phyloP scores from a whole-genome alignment of 371 early-diverging fungal species.

The Smittium mucronatum region DNA sequence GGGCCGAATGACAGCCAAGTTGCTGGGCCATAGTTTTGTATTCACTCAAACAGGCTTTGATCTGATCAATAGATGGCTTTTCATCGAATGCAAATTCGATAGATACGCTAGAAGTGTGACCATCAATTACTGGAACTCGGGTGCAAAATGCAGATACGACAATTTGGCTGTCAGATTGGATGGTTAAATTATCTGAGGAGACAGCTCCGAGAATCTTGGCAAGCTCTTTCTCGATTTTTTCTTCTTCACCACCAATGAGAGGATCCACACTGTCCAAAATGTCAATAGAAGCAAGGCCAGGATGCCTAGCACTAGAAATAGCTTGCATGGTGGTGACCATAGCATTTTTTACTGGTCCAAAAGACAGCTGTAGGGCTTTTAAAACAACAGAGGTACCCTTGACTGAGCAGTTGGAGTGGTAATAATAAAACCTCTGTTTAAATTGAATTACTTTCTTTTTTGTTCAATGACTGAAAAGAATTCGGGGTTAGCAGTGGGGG shows the following conservation, averaged over 20 bases:
- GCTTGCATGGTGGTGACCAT: conserved; percentile 89
- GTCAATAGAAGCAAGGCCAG: conserved; percentile 86
- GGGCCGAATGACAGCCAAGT: conserved; percentile 65
- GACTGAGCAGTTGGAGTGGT: conserved; percentile 95
- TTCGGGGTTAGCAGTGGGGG: conserved; percentile 78
- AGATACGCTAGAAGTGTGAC: conserved; percentile 80
- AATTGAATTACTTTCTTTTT: conserved; percentile 49
- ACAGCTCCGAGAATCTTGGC: conserved; percentile 78
- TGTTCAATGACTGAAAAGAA: conserved; percentile 70
- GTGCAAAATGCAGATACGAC: conserved; percentile 87
- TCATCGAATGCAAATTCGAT: conserved; percentile 59
- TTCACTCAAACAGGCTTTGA: conserved; percentile 48
- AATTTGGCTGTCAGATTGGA: conserved; percentile 39
- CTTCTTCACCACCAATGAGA: conserved; percentile 89
- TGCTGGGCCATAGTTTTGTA: conserved; percentile 65
- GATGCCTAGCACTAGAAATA: conserved; percentile 92
- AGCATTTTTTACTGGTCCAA: conserved; percentile 64
- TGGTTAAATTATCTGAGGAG: conserved; percentile 36
- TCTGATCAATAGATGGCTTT: conserved; percentile 56
- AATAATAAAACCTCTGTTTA: conserved; percentile 73
- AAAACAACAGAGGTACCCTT: conserved; percentile 85
- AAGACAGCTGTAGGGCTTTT: conserved; percentile 78
- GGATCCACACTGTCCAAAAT: conserved; percentile 91
- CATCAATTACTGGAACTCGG: conserved; percentile 91
- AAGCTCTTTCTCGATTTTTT: conserved; percentile 90